phyloP scores from a whole-genome alignment of 2,329 filamentous ascomycete genomes.

The Neofusicoccum laricinum region DNA sequence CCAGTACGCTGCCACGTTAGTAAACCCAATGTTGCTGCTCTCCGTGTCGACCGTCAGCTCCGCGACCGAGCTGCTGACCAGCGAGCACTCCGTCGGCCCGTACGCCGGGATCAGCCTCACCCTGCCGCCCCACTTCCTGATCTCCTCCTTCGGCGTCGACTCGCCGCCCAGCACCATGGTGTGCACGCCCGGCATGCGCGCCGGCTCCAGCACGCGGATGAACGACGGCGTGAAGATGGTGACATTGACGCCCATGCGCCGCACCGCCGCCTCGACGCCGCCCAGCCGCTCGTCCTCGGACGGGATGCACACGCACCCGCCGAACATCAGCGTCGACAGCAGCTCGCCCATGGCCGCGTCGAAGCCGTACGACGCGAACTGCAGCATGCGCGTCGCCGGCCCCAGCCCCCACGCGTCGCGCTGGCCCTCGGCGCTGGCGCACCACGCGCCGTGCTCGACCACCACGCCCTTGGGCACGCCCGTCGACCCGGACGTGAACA shows the following conservation, averaged over 20 bases:
- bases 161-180: slow-evolving; percentile 32
- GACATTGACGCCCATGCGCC: slow-evolving; percentile 38
- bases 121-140: slow-evolving; percentile 34
- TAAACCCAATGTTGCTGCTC: slow-evolving; percentile 5
- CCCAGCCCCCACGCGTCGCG: background rate
- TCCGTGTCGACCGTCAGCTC: slow-evolving; percentile 15
- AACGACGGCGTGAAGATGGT: slow-evolving; percentile 45
- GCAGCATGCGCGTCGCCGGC: slow-evolving; percentile 33
- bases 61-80: slow-evolving; percentile 29
- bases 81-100: slow-evolving; percentile 39
- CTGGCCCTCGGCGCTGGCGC: background rate
- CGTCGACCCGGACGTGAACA: slow-evolving; percentile 37
- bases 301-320: slow-evolving; percentile 35
- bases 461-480: slow-evolving; percentile 30
- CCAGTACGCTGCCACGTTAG: slow-evolving; percentile 15
- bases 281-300: slow-evolving; percentile 44
- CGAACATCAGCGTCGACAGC: slow-evolving; percentile 30
- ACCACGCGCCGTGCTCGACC: background rate
- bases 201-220: slow-evolving; percentile 32
- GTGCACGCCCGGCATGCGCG: slow-evolving; percentile 45
- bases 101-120: slow-evolving; percentile 39
- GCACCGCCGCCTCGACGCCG: slow-evolving; percentile 47
- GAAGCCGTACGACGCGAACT: slow-evolving; percentile 25
- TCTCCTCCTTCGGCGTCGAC: slow-evolving; percentile 29
- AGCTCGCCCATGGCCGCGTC: slow-evolving; percentile 34